Conservation (phyloP, 148 eudicot species). For the Chenopodium formosanum region DNA sequence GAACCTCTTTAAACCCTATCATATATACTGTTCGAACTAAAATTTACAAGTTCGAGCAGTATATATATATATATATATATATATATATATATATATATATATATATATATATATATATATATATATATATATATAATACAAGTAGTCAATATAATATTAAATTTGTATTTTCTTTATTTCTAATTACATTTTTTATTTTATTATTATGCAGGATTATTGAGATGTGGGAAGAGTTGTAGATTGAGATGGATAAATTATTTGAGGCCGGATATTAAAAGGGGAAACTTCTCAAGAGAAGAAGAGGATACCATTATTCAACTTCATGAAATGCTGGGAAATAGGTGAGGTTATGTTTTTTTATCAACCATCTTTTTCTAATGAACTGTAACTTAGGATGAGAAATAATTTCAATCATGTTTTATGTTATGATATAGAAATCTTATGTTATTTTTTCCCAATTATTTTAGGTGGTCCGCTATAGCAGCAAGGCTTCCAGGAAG, state of each 20-base stretch:
- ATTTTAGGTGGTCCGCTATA: slow-evolving; percentile 69
- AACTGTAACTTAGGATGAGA: no score
- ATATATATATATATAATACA: no score
- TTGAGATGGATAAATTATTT: slow-evolving; percentile 73
- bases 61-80: neutral
- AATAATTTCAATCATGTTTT: neutral
- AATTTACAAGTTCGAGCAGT: neutral
- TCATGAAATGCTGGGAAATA: slow-evolving; percentile 71
- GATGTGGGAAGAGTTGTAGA: slow-evolving; percentile 87
- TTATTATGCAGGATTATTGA: slow-evolving; percentile 43
- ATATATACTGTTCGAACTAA: neutral
- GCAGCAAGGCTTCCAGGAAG: slow-evolving; percentile 77
- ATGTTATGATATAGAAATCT: neutral
- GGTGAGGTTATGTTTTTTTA: slow-evolving; percentile 30
- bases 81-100: neutral
- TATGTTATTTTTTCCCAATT: neutral
- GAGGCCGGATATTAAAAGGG: slow-evolving; percentile 73
- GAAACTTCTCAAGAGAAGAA: slow-evolving; percentile 64
- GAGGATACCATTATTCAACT: slow-evolving; percentile 63
- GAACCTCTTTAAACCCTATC: neutral
- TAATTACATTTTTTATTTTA: neutral
- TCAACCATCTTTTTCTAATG: no score
- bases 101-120: neutral
- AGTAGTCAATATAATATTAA: neutral
- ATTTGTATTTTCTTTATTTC: neutral